Conservation (phyloP, 2,329 filamentous ascomycete genomes). For the Aspergillus oerlinghausenensis region DNA sequence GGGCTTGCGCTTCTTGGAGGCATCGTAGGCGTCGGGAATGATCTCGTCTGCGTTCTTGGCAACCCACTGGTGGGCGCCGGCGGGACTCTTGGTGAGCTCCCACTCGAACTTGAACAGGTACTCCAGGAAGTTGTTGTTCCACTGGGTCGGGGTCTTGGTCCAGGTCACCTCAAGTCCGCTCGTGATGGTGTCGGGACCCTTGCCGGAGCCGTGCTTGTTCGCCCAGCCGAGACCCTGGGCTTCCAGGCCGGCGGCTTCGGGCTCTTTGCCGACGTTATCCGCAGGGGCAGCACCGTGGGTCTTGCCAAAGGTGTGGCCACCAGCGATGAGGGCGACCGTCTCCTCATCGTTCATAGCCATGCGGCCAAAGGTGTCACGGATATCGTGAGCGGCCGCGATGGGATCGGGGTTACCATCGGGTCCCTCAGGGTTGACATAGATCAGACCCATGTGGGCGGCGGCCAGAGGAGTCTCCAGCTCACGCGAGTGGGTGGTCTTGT, state of each 20-base stretch:
- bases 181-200: slow-evolving; percentile 69
- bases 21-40: slow-evolving; percentile 68
- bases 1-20: slow-evolving; percentile 68
- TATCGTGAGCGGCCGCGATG: slow-evolving; percentile 64
- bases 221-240: slow-evolving; percentile 69
- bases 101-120: slow-evolving; percentile 76
- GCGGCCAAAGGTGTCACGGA: slow-evolving; percentile 68
- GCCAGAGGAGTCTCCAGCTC: slow-evolving; percentile 65
- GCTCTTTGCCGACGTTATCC: slow-evolving; percentile 63
- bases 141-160: slow-evolving; percentile 71
- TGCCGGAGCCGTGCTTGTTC: slow-evolving; percentile 61
- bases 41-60: slow-evolving; percentile 63
- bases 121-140: slow-evolving; percentile 69
- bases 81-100: slow-evolving; percentile 70
- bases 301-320: slow-evolving; percentile 76
- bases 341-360: slow-evolving; percentile 84
- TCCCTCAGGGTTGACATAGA: slow-evolving; percentile 78
- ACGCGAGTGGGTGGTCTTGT: slow-evolving; percentile 51
- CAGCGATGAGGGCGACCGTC: slow-evolving; percentile 73
- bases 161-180: slow-evolving; percentile 74
- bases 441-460: slow-evolving; percentile 69
- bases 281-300: slow-evolving; percentile 67
- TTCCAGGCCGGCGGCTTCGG: slow-evolving; percentile 60
- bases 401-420: slow-evolving; percentile 69
- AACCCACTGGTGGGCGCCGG: slow-evolving; percentile 71